A percentile compares a stretch with the other conserved stretches of the same genome.
Conservation (phyloP, 2,329 filamentous ascomycete species). For the Fusarium austroafricanum region DNA sequence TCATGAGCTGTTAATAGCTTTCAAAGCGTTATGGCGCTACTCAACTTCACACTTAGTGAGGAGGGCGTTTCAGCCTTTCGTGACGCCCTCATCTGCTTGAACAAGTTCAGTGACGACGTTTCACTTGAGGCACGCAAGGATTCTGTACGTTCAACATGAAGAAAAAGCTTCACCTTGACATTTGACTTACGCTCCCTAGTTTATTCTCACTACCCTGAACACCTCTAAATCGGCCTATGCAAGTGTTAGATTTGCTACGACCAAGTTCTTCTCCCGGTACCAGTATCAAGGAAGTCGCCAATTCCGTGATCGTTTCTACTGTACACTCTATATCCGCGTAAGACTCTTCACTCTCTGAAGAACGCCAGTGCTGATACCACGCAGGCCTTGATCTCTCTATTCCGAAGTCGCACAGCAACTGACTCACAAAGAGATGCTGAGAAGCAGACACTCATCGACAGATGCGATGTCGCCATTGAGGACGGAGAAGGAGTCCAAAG, state of each 20-base stretch:
- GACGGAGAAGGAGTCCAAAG: constrained; percentile 78
- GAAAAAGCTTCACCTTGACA: too few species aligned
- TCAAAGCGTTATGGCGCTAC: constrained; percentile 61
- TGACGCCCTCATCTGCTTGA: constrained; percentile 78
- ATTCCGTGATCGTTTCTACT: constrained; percentile 73
- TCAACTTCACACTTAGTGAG: constrained; percentile 79
- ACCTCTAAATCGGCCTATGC: constrained; percentile 84
- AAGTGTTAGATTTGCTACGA: constrained; percentile 74
- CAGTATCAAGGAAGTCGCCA: constrained; percentile 68
- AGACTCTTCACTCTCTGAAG: constrained; percentile 12
- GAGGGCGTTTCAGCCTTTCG: constrained; percentile 78
- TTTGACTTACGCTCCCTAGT: constrained; percentile 56
- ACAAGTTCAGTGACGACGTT: constrained; percentile 84
- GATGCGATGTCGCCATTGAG: constrained; percentile 79
- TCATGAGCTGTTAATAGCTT: not conserved
- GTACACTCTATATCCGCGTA: constrained; percentile 78
- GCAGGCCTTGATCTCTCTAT: constrained; percentile 77
- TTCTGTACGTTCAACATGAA: constrained; percentile 59
- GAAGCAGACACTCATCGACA: constrained; percentile 76
- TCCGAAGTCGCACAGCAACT: constrained; percentile 71
- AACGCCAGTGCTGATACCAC: not conserved
- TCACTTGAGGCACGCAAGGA: constrained; percentile 78
- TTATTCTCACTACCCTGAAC: constrained; percentile 80
- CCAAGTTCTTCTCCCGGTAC: constrained; percentile 79
- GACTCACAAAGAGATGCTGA: constrained; percentile 70